Percentiles rank a stretch among this genome's conserved stretches.
These are phyloP conservation scores for Zelonia costaricensis DNA, from an alignment of 208 protist species.

Conservation along the genomic window DNA sequence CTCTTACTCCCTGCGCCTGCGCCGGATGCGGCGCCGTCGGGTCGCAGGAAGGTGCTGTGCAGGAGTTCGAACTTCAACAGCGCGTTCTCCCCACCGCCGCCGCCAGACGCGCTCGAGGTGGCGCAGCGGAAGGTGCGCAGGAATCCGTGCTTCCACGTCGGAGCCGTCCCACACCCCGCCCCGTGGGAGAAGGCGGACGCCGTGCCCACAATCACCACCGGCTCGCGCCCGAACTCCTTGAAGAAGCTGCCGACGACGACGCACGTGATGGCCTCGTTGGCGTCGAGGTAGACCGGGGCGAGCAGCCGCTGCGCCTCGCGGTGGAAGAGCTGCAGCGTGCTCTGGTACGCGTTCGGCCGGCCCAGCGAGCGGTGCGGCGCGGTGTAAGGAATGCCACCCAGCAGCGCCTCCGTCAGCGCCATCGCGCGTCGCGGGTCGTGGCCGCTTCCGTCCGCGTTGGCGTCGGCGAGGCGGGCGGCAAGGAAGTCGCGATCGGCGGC, in stretches of 20 bases:
- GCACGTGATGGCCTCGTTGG: conserved; percentile 64
- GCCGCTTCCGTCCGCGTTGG: neutral
- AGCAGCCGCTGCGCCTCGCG: conserved; percentile 48
- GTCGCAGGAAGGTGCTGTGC: conserved; percentile 60
- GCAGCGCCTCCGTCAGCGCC: conserved; percentile 7
- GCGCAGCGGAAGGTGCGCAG: conserved; percentile 69
- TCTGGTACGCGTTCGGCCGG: conserved; percentile 58
- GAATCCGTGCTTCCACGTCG: conserved; percentile 58
- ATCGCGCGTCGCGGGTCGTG: neutral
- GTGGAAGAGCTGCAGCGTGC: conserved; percentile 80
- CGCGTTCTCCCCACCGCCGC: conserved; percentile 4
- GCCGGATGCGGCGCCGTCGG: conserved; percentile 2
- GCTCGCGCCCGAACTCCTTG: conserved; percentile 71
- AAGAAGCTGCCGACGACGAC: conserved; percentile 68
- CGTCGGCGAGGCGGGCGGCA: conserved; percentile 7
- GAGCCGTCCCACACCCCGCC: conserved; percentile 43
- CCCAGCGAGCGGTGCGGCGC: conserved; percentile 60
- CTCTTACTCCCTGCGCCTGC: neutral
- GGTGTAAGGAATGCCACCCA: conserved; percentile 29
- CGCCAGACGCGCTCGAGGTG: neutral
- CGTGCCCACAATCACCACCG: conserved; percentile 64
- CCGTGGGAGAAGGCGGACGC: conserved; percentile 74
- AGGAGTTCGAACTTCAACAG: conserved; percentile 58
- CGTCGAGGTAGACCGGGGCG: conserved; percentile 65
- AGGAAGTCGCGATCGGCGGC: conserved; percentile 22